Evolutionary conservation across 768 basidiomycete species (phyloP).

Genomic region (Dentipellis sp.): DNA sequence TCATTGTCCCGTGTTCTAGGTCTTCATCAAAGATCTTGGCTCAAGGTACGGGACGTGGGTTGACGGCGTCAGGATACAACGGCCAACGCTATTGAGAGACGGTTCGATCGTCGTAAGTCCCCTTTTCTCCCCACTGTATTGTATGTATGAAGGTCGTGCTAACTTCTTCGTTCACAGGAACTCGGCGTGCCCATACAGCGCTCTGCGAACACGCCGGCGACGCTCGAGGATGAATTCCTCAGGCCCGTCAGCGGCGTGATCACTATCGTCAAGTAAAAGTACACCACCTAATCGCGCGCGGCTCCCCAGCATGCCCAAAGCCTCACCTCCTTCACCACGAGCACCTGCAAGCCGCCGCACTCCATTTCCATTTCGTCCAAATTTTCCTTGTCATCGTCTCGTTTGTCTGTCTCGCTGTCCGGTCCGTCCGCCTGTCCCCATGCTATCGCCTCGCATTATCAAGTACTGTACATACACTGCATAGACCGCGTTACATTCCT

Average conservation of each 20-base stretch:
- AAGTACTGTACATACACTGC: too few relatives aligned
- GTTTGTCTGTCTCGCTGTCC: not conserved
- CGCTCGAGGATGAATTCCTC: not conserved
- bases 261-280: not conserved
- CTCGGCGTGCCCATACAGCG: not conserved
- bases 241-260: not conserved
- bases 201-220: not conserved
- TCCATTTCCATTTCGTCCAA: not conserved
- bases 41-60: not conserved
- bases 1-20: not conserved
- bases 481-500: too few relatives aligned
- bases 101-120: not conserved
- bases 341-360: not conserved
- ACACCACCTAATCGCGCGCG: too few relatives aligned
- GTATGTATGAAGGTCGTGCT: too few relatives aligned
- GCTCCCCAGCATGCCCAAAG: too few relatives aligned
- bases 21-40: not conserved
- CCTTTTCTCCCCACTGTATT: too few relatives aligned
- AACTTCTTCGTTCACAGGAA: not conserved
- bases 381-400: not conserved
- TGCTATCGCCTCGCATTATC: not conserved
- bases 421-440: not conserved
- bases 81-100: not conserved
- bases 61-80: not conserved
- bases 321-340: not conserved